Conservation (phyloP, 768 basidiomycete species). For the Tremella yokohamensis region DNA sequence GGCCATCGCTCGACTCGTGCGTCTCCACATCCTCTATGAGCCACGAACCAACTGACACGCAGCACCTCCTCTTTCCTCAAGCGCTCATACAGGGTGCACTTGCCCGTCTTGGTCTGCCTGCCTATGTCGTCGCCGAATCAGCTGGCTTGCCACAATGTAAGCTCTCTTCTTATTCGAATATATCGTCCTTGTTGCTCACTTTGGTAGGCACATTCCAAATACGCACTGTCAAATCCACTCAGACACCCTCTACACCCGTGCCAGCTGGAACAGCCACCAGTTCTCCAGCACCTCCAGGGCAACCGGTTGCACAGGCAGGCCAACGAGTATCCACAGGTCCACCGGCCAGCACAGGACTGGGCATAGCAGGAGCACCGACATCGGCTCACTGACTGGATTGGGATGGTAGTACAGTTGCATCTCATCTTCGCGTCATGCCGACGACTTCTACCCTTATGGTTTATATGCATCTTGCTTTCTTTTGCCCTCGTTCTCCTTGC, state of each 20-base stretch:
- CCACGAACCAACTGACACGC: not conserved
- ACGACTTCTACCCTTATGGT: not conserved
- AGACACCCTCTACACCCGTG: conserved; percentile 10
- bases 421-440: not conserved
- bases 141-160: conserved; percentile 79
- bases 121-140: conserved; percentile 73
- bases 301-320: not conserved
- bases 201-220: conserved; percentile 44
- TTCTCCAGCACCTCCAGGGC: not conserved
- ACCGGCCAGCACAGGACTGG: conserved; percentile 13
- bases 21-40: not conserved
- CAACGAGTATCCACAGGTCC: not conserved
- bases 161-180: conserved; percentile 1
- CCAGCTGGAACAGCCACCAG: conserved; percentile 16
- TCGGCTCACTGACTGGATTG: not conserved
- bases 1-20: not conserved
- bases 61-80: conserved; percentile 79
- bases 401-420: not conserved
- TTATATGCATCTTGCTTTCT: too few species aligned
- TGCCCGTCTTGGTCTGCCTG: conserved; percentile 69
- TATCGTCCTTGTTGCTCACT: not conserved
- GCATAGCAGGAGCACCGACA: conserved; percentile 11
- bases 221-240: conserved; percentile 35
- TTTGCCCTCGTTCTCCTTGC: too few species aligned
- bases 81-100: conserved; percentile 83